Percentiles rank a stretch among this genome's conserved stretches.
Evolutionary conservation across 106 monocot species (phyloP).

Genomic region (Acorus calamus): DNA sequence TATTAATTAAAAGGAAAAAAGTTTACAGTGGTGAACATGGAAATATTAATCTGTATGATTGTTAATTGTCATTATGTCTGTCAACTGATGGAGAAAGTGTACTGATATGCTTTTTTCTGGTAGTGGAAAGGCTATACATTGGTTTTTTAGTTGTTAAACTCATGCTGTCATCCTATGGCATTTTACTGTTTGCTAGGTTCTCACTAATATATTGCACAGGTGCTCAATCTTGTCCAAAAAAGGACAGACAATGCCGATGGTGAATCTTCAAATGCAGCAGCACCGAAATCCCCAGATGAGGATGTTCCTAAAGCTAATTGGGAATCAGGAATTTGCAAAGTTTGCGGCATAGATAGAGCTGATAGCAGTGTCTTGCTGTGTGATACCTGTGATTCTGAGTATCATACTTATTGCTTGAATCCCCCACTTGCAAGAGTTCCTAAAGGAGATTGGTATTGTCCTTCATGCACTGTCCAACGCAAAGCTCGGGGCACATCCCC

Average conservation of each 20-base stretch:
- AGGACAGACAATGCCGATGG: conserved; percentile 10
- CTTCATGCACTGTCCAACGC: conserved; percentile 45
- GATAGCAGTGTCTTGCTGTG: conserved; percentile 92
- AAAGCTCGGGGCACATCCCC: conserved; percentile 26
- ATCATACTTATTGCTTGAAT: conserved; percentile 88
- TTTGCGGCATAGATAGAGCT: conserved; percentile 96
- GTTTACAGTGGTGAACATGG: no score
- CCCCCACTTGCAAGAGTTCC: conserved; percentile 88
- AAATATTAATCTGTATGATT: no score
- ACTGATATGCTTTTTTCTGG: no score
- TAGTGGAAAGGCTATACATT: no score
- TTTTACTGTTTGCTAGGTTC: no score
- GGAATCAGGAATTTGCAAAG: conserved; percentile 99
- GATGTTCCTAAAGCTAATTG: conserved; percentile 91
- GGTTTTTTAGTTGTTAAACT: no score
- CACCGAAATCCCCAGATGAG: conserved; percentile 30
- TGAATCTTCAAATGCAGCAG: conserved; percentile 26
- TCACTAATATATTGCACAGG: conserved; percentile 24
- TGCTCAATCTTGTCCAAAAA: conserved; percentile 40
- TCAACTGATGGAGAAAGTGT: no score
- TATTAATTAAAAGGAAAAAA: no score
- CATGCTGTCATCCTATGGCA: no score
- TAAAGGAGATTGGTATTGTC: conserved; percentile 94
- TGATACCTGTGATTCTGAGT: conserved; percentile 97
- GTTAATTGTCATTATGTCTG: no score